Percentiles rank a stretch among this genome's conserved stretches.
Conservation (phyloP, 192 early-diverging fungal genomes). For the Podila epigama region DNA sequence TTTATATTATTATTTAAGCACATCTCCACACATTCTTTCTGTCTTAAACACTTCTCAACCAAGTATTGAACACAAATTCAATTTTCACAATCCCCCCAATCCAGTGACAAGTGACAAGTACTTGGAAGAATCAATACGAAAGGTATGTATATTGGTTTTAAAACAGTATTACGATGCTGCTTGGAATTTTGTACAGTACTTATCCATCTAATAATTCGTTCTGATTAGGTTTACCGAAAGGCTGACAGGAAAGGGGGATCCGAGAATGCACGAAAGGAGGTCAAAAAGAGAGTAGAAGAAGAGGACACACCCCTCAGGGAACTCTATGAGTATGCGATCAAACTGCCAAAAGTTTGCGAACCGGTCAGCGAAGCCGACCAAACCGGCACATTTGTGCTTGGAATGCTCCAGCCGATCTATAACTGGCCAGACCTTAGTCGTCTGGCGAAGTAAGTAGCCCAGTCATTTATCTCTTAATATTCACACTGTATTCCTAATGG, state of each 20-base stretch:
- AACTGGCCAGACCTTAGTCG: constrained; percentile 13
- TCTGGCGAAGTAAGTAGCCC: constrained; percentile 13
- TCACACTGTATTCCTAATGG: neutral
- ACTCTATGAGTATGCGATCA: constrained; percentile 19
- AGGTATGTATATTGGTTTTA: no score
- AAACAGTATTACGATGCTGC: no score
- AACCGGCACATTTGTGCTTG: constrained; percentile 11
- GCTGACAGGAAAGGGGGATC: constrained; percentile 2
- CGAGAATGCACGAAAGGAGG: neutral
- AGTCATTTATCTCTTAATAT: neutral
- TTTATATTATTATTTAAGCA: no score
- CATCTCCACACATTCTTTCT: no score
- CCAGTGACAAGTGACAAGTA: no score
- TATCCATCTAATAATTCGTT: no score
- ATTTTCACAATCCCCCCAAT: no score
- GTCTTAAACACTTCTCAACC: no score
- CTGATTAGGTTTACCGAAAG: constrained; percentile 13
- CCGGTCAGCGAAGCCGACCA: constrained; percentile 19
- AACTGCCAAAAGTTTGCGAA: constrained; percentile 11
- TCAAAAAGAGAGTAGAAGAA: constrained; percentile 13
- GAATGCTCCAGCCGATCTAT: constrained; percentile 19
- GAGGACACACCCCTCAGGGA: constrained; percentile 15
- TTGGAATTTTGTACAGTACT: no score
- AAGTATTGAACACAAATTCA: no score
- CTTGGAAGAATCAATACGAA: no score